Evolutionary conservation across 2,329 filamentous ascomycete genomes (phyloP).

Genomic region (Fusarium abutilonis): DNA sequence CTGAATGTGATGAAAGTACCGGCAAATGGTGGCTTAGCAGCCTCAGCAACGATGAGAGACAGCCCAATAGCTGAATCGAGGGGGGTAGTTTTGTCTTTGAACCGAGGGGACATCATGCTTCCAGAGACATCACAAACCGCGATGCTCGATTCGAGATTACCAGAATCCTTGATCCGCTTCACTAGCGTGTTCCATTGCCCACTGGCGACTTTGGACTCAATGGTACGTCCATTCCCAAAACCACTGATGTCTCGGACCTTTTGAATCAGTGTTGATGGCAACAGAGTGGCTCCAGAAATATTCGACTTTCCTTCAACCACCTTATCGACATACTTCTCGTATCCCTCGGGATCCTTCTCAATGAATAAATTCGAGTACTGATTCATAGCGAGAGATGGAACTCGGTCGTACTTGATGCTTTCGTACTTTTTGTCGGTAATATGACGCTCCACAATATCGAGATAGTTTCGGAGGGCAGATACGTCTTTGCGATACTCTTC

Average conservation of each 20-base stretch:
- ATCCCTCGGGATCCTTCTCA: conserved; percentile 60
- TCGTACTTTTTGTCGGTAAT: conserved; percentile 57
- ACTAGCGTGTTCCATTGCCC: conserved; percentile 67
- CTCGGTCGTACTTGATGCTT: conserved; percentile 65
- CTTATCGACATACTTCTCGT: conserved; percentile 59
- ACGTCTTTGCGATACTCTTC: conserved; percentile 63
- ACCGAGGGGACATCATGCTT: conserved; percentile 57
- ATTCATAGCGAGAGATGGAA: conserved; percentile 67
- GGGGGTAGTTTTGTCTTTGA: conserved; percentile 59
- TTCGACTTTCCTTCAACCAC: conserved; percentile 59
- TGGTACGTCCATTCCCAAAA: conserved; percentile 45
- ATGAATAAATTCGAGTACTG: conserved; percentile 61
- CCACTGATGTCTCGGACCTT: conserved; percentile 14
- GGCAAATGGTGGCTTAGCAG: conserved; percentile 62
- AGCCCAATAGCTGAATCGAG: conserved; percentile 66
- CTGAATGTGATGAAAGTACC: conserved; percentile 67
- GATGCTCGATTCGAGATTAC: conserved; percentile 62
- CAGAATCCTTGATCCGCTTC: conserved; percentile 65
- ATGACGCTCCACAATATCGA: conserved; percentile 63
- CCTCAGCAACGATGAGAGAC: conserved; percentile 64
- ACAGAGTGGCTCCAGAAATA: conserved; percentile 66
- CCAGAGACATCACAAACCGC: conserved; percentile 68
- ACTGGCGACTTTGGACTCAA: conserved; percentile 54
- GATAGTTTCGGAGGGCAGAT: conserved; percentile 62
- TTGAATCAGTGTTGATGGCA: conserved; percentile 61